Base-by-base conservation (phyloP, 106 monocot species). In the Ottelia alismoides region DNA sequence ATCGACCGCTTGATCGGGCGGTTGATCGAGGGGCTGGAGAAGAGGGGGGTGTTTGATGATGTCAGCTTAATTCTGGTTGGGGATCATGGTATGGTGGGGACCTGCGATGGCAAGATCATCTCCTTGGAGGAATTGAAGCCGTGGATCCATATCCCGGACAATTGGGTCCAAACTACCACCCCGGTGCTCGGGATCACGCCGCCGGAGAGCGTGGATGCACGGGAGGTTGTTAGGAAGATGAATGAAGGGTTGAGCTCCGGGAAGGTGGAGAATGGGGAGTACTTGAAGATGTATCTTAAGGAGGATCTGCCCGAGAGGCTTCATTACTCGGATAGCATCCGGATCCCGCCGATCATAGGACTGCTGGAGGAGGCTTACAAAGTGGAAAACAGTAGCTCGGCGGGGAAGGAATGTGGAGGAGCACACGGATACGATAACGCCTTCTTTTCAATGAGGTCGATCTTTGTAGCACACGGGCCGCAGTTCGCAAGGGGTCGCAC, bases 71-170 rank as follows among this genome's bases (percentile, higher is more conserved):
- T 88, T 54, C 49, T 88, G 9, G 2, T 88, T 7, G 76, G 83
- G 12, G 88, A 88, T 52, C 88, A 88, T 30, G 88, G 88, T 11
- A 88, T 88, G 88, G 88, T 76, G 0, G 71, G 83, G 10, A 78
- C 62, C 21, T 88, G 88, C 20, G 76, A 79, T 22, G 11, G 64
- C 31, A 88, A 88, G 54, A 52, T 73, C 1, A 54, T 88, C 16
- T 79, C 64, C 58, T 60, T 88, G 11, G 60, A 76, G 14, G 79
- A 88, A 56, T 55, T 88, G 22, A 31, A 67, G 44, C 76, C 72
- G 2, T 88, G 82, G 82, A 69, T 88, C 35, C 2, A 73, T 17
- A 70, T 89, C 25, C 61, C 62, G 1, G 3, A 12, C 19, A 45
- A 58, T 20, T 89, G 88, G 88, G 51, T 89, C 11, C 64, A 74